A percentile compares a stretch with the other conserved stretches of the same genome.
phyloP scores from a whole-genome alignment of 140 eudicot species.

The Oenanthe javanica region DNA sequence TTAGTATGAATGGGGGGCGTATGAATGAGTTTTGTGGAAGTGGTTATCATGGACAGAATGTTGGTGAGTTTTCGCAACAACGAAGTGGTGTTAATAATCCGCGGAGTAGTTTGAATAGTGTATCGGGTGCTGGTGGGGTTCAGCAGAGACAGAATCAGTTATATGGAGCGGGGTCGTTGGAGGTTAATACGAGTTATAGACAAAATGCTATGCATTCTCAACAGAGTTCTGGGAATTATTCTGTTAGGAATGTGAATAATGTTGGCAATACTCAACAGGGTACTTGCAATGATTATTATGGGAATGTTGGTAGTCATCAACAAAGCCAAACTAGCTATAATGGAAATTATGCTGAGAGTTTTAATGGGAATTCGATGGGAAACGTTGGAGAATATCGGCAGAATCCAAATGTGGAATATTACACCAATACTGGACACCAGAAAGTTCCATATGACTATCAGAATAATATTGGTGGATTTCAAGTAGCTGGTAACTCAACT shows the following conservation, averaged over 20 bases:
- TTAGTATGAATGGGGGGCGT: neutral
- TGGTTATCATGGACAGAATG: slow-evolving; percentile 3
- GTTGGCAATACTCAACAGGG: slow-evolving; percentile 12
- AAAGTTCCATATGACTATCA: neutral
- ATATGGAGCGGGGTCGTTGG: neutral
- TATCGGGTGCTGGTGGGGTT: neutral
- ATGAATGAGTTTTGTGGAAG: neutral
- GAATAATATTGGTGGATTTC: slow-evolving; percentile 7
- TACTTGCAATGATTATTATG: neutral
- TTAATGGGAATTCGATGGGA: neutral
- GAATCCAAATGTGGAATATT: slow-evolving; percentile 7
- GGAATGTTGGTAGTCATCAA: slow-evolving; percentile 9
- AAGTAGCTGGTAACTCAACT: neutral
- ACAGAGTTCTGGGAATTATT: neutral
- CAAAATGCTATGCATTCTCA: slow-evolving; percentile 3
- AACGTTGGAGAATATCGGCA: slow-evolving; percentile 2
- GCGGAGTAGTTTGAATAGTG: slow-evolving; percentile 4
- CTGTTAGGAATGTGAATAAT: slow-evolving; percentile 1
- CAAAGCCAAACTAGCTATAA: slow-evolving; percentile 8
- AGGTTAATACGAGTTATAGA: slow-evolving; percentile 5
- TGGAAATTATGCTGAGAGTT: neutral
- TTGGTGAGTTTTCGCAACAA: neutral
- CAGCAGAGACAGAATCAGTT: neutral
- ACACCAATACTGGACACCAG: slow-evolving; percentile 13
- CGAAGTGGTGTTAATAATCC: neutral